phyloP scores from a whole-genome alignment of 495 filamentous ascomycete genomes.

The Trichoderma reesei region DNA sequence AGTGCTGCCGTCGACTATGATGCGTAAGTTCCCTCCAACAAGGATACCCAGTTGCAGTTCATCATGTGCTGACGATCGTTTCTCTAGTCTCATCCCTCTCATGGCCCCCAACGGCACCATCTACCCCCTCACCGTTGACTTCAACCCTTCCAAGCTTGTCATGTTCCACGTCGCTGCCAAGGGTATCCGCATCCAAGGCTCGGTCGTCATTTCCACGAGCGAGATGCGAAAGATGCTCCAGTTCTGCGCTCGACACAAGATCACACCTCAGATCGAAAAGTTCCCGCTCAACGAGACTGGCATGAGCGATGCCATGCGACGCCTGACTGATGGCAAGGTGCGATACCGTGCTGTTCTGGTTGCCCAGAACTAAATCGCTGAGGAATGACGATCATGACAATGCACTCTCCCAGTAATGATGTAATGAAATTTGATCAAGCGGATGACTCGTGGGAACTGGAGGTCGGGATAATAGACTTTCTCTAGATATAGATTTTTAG shows the following conservation, averaged over 20 bases:
- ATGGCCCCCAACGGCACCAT: conserved; percentile 62
- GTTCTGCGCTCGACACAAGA: conserved; percentile 62
- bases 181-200: conserved; percentile 62
- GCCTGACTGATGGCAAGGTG: background rate
- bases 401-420: background rate
- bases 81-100: conserved; percentile 60
- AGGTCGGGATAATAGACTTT: background rate
- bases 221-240: conserved; percentile 75
- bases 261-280: conserved; percentile 65
- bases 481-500: background rate
- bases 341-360: conserved; percentile 1
- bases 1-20: conserved; percentile 13
- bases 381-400: background rate
- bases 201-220: conserved; percentile 58
- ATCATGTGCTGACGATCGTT: background rate
- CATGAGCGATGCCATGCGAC: conserved; percentile 25
- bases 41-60: background rate
- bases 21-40: background rate
- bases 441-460: background rate
- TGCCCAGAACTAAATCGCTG: background rate
- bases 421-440: background rate
- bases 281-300: conserved; percentile 66
- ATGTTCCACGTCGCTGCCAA: conserved; percentile 63
- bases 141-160: conserved; percentile 42
- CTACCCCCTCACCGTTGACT: conserved; percentile 62